Percentiles rank a stretch among this genome's conserved stretches.
These are phyloP conservation scores for Lactarius psammicola DNA, from an alignment of 768 basidiomycete genomes.

Conservation along the genomic window DNA sequence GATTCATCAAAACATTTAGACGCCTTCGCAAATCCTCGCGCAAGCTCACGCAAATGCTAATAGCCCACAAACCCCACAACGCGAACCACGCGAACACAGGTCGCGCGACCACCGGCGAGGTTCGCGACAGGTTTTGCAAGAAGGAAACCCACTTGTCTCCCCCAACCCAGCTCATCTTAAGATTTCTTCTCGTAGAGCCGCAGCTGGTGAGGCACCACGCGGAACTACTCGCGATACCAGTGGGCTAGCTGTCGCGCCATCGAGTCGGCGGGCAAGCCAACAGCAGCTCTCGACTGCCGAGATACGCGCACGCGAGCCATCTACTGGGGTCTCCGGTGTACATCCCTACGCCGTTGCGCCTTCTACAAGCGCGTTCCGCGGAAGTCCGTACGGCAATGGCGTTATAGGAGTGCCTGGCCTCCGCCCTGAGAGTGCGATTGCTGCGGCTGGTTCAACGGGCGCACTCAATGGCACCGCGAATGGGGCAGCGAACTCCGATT, in stretches of 20 bases:
- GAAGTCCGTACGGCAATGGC: constrained; percentile 54
- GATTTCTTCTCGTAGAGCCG: constrained; percentile 47
- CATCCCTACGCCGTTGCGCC: constrained; percentile 76
- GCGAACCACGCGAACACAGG: constrained; percentile 54
- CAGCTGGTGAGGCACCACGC: constrained; percentile 48
- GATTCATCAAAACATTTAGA: constrained; percentile 35
- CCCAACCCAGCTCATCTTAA: constrained; percentile 69
- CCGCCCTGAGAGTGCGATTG: constrained; percentile 35
- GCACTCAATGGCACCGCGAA: constrained; percentile 29
- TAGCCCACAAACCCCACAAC: constrained; percentile 53
- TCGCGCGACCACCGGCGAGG: constrained; percentile 47
- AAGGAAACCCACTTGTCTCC: constrained; percentile 56
- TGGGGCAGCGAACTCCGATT: constrained; percentile 51
- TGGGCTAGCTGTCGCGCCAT: constrained; percentile 65
- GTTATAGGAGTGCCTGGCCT: constrained; percentile 32
- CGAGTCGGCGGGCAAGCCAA: constrained; percentile 67
- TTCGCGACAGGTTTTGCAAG: constrained; percentile 53
- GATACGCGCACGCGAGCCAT: constrained; percentile 41
- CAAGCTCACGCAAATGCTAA: constrained; percentile 57
- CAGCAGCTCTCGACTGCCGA: constrained; percentile 39
- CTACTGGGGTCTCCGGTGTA: constrained; percentile 35
- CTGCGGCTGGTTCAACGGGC: constrained; percentile 39
- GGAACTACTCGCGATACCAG: constrained; percentile 52
- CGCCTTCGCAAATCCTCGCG: constrained; percentile 44
- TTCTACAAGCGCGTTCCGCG: constrained; percentile 55